phyloP scores from a whole-genome alignment of 768 basidiomycete genomes.

The Trametes maxima region DNA sequence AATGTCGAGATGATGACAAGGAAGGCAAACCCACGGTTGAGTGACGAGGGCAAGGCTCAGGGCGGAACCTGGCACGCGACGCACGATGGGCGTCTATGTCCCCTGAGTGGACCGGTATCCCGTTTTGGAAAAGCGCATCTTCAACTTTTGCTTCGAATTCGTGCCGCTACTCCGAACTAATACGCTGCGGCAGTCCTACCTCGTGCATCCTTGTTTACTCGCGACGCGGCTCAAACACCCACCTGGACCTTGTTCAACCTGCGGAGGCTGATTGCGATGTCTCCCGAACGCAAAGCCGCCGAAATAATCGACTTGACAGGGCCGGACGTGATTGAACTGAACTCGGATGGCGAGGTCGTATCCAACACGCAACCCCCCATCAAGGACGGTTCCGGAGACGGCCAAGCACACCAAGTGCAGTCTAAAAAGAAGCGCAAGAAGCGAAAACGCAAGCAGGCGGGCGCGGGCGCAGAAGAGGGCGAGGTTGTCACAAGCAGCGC shows the following conservation, averaged over 20 bases:
- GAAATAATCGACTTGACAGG: constrained; percentile 32
- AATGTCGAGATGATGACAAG: neutral
- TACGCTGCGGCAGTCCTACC: neutral
- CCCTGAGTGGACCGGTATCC: neutral
- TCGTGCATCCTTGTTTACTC: neutral
- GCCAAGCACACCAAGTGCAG: neutral
- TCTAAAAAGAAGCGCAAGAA: constrained; percentile 17
- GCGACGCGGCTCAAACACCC: neutral
- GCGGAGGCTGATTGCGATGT: neutral
- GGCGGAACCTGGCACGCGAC: neutral
- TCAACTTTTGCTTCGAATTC: constrained; percentile 21
- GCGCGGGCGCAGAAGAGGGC: constrained; percentile 26
- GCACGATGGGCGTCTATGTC: neutral
- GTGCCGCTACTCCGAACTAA: neutral
- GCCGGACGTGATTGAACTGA: constrained; percentile 26
- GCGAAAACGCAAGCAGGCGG: constrained; percentile 19
- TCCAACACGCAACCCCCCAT: neutral
- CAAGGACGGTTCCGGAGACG: neutral
- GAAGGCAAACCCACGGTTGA: too few species aligned
- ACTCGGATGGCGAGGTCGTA: constrained; percentile 26
- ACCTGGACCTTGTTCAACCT: too few species aligned
- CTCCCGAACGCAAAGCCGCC: neutral
- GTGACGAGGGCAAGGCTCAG: neutral
- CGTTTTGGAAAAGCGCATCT: constrained; percentile 4
- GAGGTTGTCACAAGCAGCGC: constrained; percentile 25